A percentile compares a stretch with the other conserved stretches of the same genome.
phyloP scores from a whole-genome alignment of 2,329 filamentous ascomycete species.

The Pseudopyrenochaeta lycopersici region DNA sequence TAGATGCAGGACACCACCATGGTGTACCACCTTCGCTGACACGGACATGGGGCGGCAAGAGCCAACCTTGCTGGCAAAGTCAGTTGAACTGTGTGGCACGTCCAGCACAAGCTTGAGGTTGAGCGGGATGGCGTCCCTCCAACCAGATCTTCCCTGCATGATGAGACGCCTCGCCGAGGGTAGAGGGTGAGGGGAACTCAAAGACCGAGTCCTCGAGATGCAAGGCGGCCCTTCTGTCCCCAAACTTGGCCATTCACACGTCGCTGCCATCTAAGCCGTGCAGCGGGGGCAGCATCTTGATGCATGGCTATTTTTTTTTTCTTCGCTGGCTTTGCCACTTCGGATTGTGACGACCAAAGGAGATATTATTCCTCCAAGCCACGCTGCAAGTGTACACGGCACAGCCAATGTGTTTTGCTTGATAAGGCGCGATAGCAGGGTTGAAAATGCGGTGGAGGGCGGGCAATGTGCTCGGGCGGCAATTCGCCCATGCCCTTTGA shows the following conservation, averaged over 20 bases:
- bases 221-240: constrained; percentile 26
- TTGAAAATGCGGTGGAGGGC: not conserved
- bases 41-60: constrained; percentile 10
- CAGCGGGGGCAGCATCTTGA: constrained; percentile 26
- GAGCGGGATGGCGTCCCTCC: constrained; percentile 27
- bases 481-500: constrained; percentile 16
- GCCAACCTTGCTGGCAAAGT: no score
- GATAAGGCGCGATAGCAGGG: constrained; percentile 3
- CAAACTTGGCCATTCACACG: constrained; percentile 25
- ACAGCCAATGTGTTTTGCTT: not conserved
- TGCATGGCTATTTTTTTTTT: constrained; percentile 2
- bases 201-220: constrained; percentile 17
- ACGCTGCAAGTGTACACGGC: constrained; percentile 8
- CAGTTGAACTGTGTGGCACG: no score
- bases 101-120: no score
- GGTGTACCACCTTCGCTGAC: constrained; percentile 3
- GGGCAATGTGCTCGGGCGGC: constrained; percentile 9
- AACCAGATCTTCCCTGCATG: constrained; percentile 30
- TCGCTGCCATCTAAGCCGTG: not conserved
- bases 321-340: constrained; percentile 18
- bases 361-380: constrained; percentile 2
- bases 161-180: constrained; percentile 13
- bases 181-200: constrained; percentile 5
- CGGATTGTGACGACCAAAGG: not conserved
- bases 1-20: constrained; percentile 4